Base-by-base conservation (phyloP, 208 protist genomes). In the Leishmania turanica region DNA sequence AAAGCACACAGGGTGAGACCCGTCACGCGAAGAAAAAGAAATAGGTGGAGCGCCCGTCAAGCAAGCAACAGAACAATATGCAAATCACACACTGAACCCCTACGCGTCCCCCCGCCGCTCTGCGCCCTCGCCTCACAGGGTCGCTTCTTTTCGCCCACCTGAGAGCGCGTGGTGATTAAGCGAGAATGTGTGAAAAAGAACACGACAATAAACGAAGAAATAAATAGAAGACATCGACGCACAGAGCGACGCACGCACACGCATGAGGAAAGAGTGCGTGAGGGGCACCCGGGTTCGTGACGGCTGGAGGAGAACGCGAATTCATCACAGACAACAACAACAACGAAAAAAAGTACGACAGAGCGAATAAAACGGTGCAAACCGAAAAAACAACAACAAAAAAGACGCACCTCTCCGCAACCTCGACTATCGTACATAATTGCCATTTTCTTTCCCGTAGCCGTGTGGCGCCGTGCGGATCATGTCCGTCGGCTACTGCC, bases 321-420 rank as follows among this genome's bases (percentile, higher is more conserved):
- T 34, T 42, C 72, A 31, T 31, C 7, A 17, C 58, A 64, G 2
- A 64, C 24, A 64, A 31, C 58, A 34, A 15, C 58, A 64, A 7
- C 42, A 3, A 40, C 37, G 1, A 4, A 45, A 7, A 31, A 64
- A 64, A 64, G 58, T 64, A 31, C 58, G 24, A 11, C 58, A 64
- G 58, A 31, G 58, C 8, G 31, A 68, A 68, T 68, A 8, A 24
- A 24, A 31, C 27, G 56, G 56, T 62, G 8, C 24, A 62, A 62
- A 62, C 2, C 31, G 74, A 11, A 75, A 70, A 49, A 11, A 75
- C 62, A 49, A 79, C 21, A 69, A 75, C 72, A 86, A 82, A 62
- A 62, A 58, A 70, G n/a, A 76, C 76, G 47, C 53, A 47, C 51
- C 11, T 73, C 62, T 24, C 9, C 62, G 62, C 31, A 34, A 8